Conservation (phyloP, 2,329 filamentous ascomycete genomes). For the Graphiopsis chlorocephala region DNA sequence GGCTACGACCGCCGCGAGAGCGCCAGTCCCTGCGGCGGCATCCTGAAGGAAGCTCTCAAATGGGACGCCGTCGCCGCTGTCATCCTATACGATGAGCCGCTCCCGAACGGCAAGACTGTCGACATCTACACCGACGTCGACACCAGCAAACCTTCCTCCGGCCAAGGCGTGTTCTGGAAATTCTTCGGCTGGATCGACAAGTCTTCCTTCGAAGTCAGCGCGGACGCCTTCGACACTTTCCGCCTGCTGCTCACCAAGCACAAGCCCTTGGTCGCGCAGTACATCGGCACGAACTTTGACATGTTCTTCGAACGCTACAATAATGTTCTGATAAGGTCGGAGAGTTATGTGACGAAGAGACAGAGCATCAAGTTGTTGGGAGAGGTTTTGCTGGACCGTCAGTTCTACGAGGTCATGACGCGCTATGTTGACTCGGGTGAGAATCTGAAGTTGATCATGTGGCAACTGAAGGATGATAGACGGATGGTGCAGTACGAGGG, state of each 20-base stretch:
- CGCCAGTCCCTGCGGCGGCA: slow-evolving; percentile 84
- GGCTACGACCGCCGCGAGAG: slow-evolving; percentile 90
- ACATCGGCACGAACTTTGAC: slow-evolving; percentile 85
- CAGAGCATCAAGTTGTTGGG: slow-evolving; percentile 97
- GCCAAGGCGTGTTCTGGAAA: slow-evolving; percentile 87
- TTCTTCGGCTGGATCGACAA: slow-evolving; percentile 98
- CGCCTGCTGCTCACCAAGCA: slow-evolving; percentile 91
- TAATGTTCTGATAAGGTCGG: slow-evolving; percentile 78
- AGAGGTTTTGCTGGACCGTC: slow-evolving; percentile 88
- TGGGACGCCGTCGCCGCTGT: slow-evolving; percentile 87
- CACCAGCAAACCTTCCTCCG: slow-evolving; percentile 69
- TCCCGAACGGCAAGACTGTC: slow-evolving; percentile 65
- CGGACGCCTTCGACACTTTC: slow-evolving; percentile 97
- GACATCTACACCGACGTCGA: slow-evolving; percentile 66
- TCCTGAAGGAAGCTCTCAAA: slow-evolving; percentile 85
- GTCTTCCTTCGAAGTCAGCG: slow-evolving; percentile 92
- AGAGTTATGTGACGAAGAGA: slow-evolving; percentile 95
- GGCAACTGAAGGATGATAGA: slow-evolving; percentile 86
- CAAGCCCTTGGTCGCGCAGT: slow-evolving; percentile 85
- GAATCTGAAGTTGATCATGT: slow-evolving; percentile 98
- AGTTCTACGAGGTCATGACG: slow-evolving; percentile 98
- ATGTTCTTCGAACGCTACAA: slow-evolving; percentile 93
- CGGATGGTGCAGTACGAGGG: slow-evolving; percentile 99
- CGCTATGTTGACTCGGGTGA: slow-evolving; percentile 92
- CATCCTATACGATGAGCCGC: slow-evolving; percentile 79